phyloP scores from a whole-genome alignment of 2,329 filamentous ascomycete species.

The Penicillium verrucosum region DNA sequence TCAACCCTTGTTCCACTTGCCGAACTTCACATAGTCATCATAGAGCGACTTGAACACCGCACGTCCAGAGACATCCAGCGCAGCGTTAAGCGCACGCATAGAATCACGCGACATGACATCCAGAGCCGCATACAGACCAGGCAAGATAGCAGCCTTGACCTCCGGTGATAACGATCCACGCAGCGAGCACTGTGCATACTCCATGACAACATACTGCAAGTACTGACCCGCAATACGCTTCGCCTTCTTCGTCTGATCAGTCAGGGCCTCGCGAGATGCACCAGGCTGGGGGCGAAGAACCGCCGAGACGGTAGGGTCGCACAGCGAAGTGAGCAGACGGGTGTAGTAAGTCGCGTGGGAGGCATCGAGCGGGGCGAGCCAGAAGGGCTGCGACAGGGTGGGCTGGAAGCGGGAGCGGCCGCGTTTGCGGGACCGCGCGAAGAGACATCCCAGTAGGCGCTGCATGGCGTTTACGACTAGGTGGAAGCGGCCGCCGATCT shows the following conservation, averaged over 20 bases:
- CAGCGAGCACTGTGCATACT: constrained; percentile 55
- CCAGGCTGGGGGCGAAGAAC: constrained; percentile 41
- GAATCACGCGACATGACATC: constrained; percentile 52
- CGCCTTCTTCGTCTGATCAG: constrained; percentile 59
- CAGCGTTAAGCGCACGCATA: constrained; percentile 51
- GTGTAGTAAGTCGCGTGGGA: constrained; percentile 51
- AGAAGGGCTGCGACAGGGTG: constrained; percentile 30
- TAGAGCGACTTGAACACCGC: constrained; percentile 54
- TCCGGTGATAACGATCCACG: constrained; percentile 49
- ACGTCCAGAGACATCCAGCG: constrained; percentile 50
- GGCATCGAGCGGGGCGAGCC: constrained; percentile 36
- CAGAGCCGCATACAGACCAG: constrained; percentile 53
- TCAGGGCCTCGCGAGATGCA: constrained; percentile 47
- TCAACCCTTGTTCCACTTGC: constrained; percentile 48
- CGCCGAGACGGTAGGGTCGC: constrained; percentile 58
- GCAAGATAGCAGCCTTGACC: constrained; percentile 52
- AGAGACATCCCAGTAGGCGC: constrained; percentile 54
- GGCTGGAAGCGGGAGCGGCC: constrained; percentile 27
- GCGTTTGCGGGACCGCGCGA: constrained; percentile 45
- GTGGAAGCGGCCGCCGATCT: constrained; percentile 60
- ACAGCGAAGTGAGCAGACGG: constrained; percentile 58
- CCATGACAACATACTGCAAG: constrained; percentile 56
- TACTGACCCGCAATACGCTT: constrained; percentile 57
- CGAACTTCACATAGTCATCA: constrained; percentile 50
- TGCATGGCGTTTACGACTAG: constrained; percentile 56